Percentiles rank a stretch among this genome's conserved stretches.
Evolutionary conservation across 192 early-diverging fungal species (phyloP).

Genomic region (Coemansia sp.): DNA sequence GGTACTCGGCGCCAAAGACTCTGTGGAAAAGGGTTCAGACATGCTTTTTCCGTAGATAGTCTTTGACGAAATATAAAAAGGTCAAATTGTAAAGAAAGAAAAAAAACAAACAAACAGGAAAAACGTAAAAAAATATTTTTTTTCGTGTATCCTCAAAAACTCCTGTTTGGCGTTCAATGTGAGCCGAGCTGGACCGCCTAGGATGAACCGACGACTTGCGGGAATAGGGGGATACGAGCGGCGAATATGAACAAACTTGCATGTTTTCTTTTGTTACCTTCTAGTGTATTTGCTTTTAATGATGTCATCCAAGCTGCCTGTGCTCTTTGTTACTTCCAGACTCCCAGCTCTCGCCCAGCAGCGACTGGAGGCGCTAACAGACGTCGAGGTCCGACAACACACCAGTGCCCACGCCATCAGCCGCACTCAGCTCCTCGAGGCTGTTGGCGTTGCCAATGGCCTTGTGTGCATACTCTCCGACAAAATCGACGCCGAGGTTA

Average conservation of each 20-base stretch:
- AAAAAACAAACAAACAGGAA: too few relatives aligned
- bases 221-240: too few relatives aligned
- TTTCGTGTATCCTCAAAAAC: background rate
- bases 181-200: background rate
- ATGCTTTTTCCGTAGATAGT: constrained; percentile 11
- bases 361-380: constrained; percentile 48
- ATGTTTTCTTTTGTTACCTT: too few relatives aligned
- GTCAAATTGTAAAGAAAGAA: background rate
- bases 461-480: constrained; percentile 74
- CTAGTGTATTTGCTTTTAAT: background rate
- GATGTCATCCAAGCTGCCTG: constrained; percentile 14
- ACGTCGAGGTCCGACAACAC: constrained; percentile 63
- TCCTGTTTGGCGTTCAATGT: too few relatives aligned
- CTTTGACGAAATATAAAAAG: constrained; percentile 7
- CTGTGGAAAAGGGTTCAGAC: constrained; percentile 13
- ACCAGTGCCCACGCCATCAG: constrained; percentile 55
- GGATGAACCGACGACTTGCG: background rate
- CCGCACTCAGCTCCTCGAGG: constrained; percentile 55
- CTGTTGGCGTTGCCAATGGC: constrained; percentile 57
- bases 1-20: constrained; percentile 35
- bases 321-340: constrained; percentile 58
- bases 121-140: too few relatives aligned
- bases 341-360: constrained; percentile 58
- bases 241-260: too few relatives aligned
- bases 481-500: constrained; percentile 70